Evolutionary conservation across 768 basidiomycete genomes (phyloP).

Genomic region (Macrocybe gigantea): DNA sequence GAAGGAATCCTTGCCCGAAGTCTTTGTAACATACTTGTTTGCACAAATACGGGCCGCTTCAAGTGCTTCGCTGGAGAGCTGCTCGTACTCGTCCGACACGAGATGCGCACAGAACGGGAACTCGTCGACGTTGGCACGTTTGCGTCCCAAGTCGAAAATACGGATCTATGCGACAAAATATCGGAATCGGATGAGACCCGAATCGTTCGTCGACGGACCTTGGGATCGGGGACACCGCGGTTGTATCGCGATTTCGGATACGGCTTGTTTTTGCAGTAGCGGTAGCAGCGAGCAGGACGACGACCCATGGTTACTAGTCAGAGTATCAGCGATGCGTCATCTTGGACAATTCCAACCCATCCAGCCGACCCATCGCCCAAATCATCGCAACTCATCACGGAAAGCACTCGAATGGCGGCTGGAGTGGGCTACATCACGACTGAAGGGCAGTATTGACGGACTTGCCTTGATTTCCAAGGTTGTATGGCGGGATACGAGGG

Average conservation of each 20-base stretch:
- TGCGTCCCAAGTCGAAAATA: slow-evolving; percentile 93
- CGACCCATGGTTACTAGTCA: slow-evolving; percentile 72
- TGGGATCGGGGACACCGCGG: slow-evolving; percentile 97
- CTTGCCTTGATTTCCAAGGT: slow-evolving; percentile 10
- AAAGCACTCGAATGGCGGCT: neutral
- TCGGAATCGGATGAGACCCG: neutral
- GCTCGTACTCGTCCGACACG: slow-evolving; percentile 98
- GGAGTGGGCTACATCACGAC: neutral
- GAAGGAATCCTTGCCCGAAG: slow-evolving; percentile 97
- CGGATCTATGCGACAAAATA: slow-evolving; percentile 60
- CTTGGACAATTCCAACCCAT: neutral
- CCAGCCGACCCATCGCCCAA: slow-evolving; percentile 9
- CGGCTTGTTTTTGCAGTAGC: slow-evolving; percentile 99
- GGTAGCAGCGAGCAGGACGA: slow-evolving; percentile 96
- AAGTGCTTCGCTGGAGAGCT: slow-evolving; percentile 90
- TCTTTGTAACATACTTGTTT: slow-evolving; percentile 99
- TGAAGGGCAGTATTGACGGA: neutral
- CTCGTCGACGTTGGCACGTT: slow-evolving; percentile 94
- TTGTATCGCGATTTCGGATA: slow-evolving; percentile 95
- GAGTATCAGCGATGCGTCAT: neutral
- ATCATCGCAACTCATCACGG: neutral
- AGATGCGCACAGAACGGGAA: slow-evolving; percentile 97
- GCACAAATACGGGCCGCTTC: slow-evolving; percentile 99
- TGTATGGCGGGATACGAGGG: neutral
- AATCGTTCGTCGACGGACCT: slow-evolving; percentile 38